Conservation (phyloP, 225 moss, liverwort and hornwort genomes). For the Rhytidiadelphus loreus region DNA sequence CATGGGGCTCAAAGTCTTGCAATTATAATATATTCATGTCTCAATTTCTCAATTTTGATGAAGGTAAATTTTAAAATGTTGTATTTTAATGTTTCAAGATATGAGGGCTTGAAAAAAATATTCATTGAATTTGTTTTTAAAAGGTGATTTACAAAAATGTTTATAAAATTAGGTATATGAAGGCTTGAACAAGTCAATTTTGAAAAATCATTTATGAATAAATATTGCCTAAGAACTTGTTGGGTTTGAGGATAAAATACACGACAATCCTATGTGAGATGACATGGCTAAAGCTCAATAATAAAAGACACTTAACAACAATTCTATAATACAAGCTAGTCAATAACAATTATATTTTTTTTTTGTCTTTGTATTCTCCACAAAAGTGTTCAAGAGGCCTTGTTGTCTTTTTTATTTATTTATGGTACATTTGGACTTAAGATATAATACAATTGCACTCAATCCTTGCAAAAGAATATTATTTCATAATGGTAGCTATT, state of each 20-base stretch:
- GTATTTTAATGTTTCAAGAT: not conserved
- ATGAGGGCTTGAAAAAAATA: not conserved
- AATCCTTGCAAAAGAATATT: rapidly evolving
- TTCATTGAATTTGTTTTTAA: not conserved
- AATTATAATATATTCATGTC: not conserved
- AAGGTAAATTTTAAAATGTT: not conserved
- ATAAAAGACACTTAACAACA: not conserved
- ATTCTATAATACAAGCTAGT: not conserved
- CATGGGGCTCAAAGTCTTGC: not conserved
- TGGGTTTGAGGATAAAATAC: not conserved
- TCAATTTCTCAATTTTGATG: not conserved
- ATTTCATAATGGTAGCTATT: too few relatives aligned
- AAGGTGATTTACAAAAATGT: not conserved
- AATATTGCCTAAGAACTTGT: not conserved
- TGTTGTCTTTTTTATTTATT: not conserved
- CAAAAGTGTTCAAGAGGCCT: not conserved
- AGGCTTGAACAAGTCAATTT: not conserved
- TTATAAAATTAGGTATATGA: not conserved
- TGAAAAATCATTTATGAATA: not conserved
- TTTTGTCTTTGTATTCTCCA: rapidly evolving
- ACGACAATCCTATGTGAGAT: rapidly evolving
- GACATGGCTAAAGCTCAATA: not conserved
- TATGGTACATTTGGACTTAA: not conserved
- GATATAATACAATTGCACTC: not conserved
- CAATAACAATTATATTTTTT: not conserved